Conservation (phyloP, 805 yeast species). For the Wickerhamomyces sydowiorum region DNA sequence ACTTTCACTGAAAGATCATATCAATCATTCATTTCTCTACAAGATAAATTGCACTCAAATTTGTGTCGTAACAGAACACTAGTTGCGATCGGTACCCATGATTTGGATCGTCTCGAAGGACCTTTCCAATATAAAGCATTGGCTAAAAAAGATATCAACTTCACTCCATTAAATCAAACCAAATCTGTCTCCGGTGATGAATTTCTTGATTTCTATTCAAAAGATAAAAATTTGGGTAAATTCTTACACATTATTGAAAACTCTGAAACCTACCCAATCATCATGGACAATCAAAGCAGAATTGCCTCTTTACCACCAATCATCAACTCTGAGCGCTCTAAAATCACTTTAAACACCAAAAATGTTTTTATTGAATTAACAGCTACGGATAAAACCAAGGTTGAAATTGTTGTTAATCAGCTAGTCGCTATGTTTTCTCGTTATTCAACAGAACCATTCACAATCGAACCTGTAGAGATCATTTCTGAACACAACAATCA, state of each 20-base stretch:
- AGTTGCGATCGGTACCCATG: constrained; percentile 99
- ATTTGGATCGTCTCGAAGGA: constrained; percentile 69
- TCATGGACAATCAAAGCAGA: constrained; percentile 66
- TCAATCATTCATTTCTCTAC: constrained; percentile 91
- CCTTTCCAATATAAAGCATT: constrained; percentile 88
- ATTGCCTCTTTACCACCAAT: constrained; percentile 96
- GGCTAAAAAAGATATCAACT: constrained; percentile 70
- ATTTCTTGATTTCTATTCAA: constrained; percentile 83
- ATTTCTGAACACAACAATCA: constrained; percentile 76
- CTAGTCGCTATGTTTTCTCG: constrained; percentile 93
- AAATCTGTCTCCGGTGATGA: constrained; percentile 67
- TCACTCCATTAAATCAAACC: constrained; percentile 69
- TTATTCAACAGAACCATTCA: constrained; percentile 76
- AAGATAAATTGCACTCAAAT: constrained; percentile 93
- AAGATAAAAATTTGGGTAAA: constrained; percentile 85
- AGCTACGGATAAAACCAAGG: constrained; percentile 92
- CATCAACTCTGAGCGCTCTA: constrained; percentile 87
- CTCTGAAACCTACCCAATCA: constrained; percentile 87
- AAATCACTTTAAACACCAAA: constrained; percentile 76
- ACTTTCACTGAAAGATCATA: constrained; percentile 79
- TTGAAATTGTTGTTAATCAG: constrained; percentile 87
- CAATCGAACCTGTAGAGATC: constrained; percentile 85
- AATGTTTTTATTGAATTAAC: constrained; percentile 92
- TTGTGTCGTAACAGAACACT: constrained; percentile 95
- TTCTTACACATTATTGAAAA: constrained; percentile 83